phyloP scores from a whole-genome alignment of 805 yeast genomes.

The Saccharomycopsis sp. region DNA sequence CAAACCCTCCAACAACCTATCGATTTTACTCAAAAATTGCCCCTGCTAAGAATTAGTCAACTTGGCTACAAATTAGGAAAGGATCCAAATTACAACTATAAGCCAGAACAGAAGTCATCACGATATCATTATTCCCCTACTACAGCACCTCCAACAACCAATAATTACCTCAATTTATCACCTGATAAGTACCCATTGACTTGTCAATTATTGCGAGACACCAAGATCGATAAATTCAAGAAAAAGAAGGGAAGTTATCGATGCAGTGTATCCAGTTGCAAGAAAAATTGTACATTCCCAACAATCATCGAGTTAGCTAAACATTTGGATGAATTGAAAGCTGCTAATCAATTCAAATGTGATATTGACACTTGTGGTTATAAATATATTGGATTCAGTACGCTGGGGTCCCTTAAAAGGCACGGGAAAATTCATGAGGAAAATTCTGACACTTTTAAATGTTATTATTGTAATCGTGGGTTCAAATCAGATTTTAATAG shows the following conservation, averaged over 20 bases:
- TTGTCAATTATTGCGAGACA: constrained; percentile 3
- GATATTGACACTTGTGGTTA: constrained; percentile 12
- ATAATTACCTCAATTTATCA: not conserved
- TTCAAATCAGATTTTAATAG: constrained; percentile 15
- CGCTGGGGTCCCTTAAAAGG: constrained; percentile 19
- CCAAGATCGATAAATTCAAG: constrained; percentile 10
- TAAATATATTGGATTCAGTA: constrained; percentile 20
- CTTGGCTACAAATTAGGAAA: no score
- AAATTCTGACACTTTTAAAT: constrained; percentile 6
- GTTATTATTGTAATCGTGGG: constrained; percentile 11
- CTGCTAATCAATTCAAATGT: constrained; percentile 18
- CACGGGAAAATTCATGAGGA: constrained; percentile 17
- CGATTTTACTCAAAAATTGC: no score
- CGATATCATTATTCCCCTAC: no score
- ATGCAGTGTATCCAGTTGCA: constrained; percentile 17
- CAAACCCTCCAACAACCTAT: no score
- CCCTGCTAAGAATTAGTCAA: no score
- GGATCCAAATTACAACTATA: no score
- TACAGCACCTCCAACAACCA: no score
- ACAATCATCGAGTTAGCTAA: constrained; percentile 16
- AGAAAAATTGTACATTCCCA: constrained; percentile 14
- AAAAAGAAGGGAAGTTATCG: constrained; percentile 21
- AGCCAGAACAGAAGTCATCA: no score
- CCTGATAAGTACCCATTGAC: constrained; percentile 7
- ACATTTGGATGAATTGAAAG: constrained; percentile 17